A percentile compares a stretch with the other conserved stretches of the same genome.
phyloP scores from a whole-genome alignment of 176 grass and related monocot species.

The Paspalum notatum region DNA sequence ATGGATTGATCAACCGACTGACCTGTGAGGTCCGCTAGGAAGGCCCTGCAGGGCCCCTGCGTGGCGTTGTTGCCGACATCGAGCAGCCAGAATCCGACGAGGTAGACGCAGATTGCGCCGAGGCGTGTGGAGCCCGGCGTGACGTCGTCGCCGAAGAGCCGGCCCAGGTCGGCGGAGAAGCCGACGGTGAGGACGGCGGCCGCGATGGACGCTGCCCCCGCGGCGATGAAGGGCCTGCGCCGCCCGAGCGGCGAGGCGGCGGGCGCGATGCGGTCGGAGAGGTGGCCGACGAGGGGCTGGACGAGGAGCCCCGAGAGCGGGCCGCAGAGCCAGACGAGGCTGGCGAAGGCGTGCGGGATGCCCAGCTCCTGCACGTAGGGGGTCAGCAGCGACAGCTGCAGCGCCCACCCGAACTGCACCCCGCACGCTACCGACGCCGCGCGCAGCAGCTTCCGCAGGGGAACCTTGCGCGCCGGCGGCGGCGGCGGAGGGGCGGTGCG shows the following conservation, averaged over 20 bases:
- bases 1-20: constrained; percentile 38
- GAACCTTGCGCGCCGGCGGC: constrained; percentile 44
- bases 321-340: constrained; percentile 87
- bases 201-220: constrained; percentile 52
- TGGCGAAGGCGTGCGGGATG: constrained; percentile 78
- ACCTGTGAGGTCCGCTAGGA: constrained; percentile 92
- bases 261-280: constrained; percentile 60
- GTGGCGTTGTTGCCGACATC: constrained; percentile 88
- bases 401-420: constrained; percentile 80
- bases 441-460: constrained; percentile 52
- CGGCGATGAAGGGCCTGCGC: constrained; percentile 70
- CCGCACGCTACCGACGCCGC: constrained; percentile 77
- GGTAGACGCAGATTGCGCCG: constrained; percentile 69
- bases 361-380: constrained; percentile 86
- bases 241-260: constrained; percentile 55
- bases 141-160: constrained; percentile 62
- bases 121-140: constrained; percentile 18
- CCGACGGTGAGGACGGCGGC: constrained; percentile 57
- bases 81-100: constrained; percentile 86
- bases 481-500: neutral
- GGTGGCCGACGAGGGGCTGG: constrained; percentile 77
- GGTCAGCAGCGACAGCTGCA: constrained; percentile 73
- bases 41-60: constrained; percentile 78
- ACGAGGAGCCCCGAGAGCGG: constrained; percentile 81
- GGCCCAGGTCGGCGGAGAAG: constrained; percentile 68